Conservation (phyloP, 768 basidiomycete species). For the Zangia roseola region DNA sequence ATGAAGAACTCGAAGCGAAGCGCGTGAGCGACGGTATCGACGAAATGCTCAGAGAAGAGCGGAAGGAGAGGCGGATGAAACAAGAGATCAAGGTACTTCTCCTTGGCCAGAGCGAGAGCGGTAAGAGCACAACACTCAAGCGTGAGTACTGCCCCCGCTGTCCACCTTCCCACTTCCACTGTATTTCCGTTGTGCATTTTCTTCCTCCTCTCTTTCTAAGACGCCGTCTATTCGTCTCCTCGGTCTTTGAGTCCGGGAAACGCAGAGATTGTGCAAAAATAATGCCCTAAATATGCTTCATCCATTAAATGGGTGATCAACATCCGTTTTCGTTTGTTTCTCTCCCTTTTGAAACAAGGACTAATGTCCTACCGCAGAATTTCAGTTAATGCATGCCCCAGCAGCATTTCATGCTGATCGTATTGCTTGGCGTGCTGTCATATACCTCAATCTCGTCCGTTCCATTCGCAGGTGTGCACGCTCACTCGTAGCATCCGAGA, state of each 20-base stretch:
- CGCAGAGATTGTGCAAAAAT: no score
- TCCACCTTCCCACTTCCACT: conserved; percentile 6
- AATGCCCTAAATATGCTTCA: no score
- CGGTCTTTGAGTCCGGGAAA: no score
- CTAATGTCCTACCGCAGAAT: conserved; percentile 51
- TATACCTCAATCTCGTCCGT: conserved; percentile 84
- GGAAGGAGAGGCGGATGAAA: conserved; percentile 57
- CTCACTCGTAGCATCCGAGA: conserved; percentile 1
- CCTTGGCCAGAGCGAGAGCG: conserved; percentile 87
- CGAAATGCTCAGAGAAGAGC: conserved; percentile 69
- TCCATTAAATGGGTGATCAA: no score
- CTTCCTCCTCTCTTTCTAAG: neutral
- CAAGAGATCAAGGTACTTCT: conserved; percentile 74
- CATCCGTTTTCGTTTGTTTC: neutral
- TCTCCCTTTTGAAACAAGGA: conserved; percentile 3
- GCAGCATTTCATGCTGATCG: conserved; percentile 77
- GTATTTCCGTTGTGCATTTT: neutral
- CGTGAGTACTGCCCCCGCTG: conserved; percentile 52
- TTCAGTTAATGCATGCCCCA: conserved; percentile 77
- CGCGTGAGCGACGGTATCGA: conserved; percentile 77
- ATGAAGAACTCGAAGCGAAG: conserved; percentile 69
- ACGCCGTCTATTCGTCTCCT: no score
- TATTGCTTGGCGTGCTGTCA: conserved; percentile 83
- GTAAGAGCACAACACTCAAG: conserved; percentile 85
- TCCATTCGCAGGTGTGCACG: conserved; percentile 66